phyloP scores from a whole-genome alignment of 2,329 filamentous ascomycete species.

The Metarhizium sp. region DNA sequence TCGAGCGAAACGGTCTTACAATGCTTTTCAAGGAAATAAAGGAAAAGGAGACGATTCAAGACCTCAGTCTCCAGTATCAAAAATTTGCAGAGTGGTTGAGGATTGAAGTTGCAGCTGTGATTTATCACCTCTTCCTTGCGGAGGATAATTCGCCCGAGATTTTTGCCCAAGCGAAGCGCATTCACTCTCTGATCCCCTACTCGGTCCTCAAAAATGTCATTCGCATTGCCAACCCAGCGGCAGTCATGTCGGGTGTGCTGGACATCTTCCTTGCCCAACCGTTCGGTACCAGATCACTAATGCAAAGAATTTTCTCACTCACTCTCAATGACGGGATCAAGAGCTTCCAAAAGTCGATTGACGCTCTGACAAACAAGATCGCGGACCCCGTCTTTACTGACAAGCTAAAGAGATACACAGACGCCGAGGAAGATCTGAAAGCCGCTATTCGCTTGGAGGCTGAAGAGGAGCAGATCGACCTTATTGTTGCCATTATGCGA shows the following conservation, averaged over 20 bases:
- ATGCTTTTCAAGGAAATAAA: slow-evolving; percentile 90
- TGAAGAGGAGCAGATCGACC: slow-evolving; percentile 62
- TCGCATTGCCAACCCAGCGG: slow-evolving; percentile 87
- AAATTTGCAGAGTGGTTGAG: slow-evolving; percentile 98
- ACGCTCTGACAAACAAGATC: slow-evolving; percentile 66
- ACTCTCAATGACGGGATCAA: slow-evolving; percentile 86
- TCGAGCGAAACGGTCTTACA: slow-evolving; percentile 73
- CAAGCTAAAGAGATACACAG: slow-evolving; percentile 73
- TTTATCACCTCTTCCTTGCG: slow-evolving; percentile 94
- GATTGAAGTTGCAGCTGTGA: slow-evolving; percentile 91
- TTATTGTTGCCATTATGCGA: slow-evolving; percentile 76
- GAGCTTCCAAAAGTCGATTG: slow-evolving; percentile 78
- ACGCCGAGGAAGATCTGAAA: slow-evolving; percentile 69
- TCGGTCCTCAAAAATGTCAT: slow-evolving; percentile 93
- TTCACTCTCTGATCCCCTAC: slow-evolving; percentile 92
- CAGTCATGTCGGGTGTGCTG: slow-evolving; percentile 91
- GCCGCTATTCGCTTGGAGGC: slow-evolving; percentile 65
- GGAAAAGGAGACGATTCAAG: slow-evolving; percentile 76
- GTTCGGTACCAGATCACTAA: slow-evolving; percentile 77
- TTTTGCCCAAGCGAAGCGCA: slow-evolving; percentile 87
- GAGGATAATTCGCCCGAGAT: slow-evolving; percentile 97
- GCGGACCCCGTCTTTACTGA: slow-evolving; percentile 69
- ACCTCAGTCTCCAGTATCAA: slow-evolving; percentile 89
- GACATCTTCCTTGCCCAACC: slow-evolving; percentile 95
- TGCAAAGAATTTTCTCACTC: slow-evolving; percentile 91